Conservation (phyloP, 805 yeast species). For the Teunomyces pallodes region DNA sequence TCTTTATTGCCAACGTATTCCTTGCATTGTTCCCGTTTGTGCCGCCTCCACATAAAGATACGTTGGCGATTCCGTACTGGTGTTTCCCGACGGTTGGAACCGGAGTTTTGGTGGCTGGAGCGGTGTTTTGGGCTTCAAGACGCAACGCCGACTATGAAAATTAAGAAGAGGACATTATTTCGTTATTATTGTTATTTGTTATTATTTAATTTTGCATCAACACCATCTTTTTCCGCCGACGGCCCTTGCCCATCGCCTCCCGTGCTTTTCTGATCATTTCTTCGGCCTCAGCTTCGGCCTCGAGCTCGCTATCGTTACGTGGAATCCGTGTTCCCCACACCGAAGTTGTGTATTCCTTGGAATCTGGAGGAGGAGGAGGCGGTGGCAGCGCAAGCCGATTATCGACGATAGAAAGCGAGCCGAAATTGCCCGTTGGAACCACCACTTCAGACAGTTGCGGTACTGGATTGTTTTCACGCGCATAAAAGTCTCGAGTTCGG, state of each 20-base stretch:
- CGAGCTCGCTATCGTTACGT: slow-evolving; percentile 36
- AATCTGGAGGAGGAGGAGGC: slow-evolving; percentile 7
- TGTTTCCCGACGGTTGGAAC: slow-evolving; percentile 58
- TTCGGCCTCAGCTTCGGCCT: slow-evolving; percentile 48
- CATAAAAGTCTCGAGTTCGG: slow-evolving; percentile 57
- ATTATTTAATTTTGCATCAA: slow-evolving; percentile 14
- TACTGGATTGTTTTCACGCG: slow-evolving; percentile 50
- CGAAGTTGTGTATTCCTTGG: slow-evolving; percentile 44
- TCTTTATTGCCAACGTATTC: slow-evolving; percentile 46
- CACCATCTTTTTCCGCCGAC: slow-evolving; percentile 40
- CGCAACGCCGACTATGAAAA: slow-evolving; percentile 15
- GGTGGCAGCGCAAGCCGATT: slow-evolving; percentile 30
- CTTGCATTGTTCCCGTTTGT: slow-evolving; percentile 56
- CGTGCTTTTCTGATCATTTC: slow-evolving; percentile 53
- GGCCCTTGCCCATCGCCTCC: slow-evolving; percentile 39
- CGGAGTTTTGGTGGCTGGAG: slow-evolving; percentile 44
- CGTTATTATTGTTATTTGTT: not conserved
- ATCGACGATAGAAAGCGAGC: slow-evolving; percentile 38
- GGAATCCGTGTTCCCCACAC: slow-evolving; percentile 76
- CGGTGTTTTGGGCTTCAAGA: slow-evolving; percentile 19
- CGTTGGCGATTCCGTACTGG: slow-evolving; percentile 47
- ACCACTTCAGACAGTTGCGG: slow-evolving; percentile 12
- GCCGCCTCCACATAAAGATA: slow-evolving; percentile 45
- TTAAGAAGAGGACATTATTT: slow-evolving; percentile 2
- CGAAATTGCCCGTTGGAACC: slow-evolving; percentile 20